These are phyloP conservation scores for Fusarium sp. DNA, from an alignment of 2,329 filamentous ascomycete genomes.

Conservation along the genomic window DNA sequence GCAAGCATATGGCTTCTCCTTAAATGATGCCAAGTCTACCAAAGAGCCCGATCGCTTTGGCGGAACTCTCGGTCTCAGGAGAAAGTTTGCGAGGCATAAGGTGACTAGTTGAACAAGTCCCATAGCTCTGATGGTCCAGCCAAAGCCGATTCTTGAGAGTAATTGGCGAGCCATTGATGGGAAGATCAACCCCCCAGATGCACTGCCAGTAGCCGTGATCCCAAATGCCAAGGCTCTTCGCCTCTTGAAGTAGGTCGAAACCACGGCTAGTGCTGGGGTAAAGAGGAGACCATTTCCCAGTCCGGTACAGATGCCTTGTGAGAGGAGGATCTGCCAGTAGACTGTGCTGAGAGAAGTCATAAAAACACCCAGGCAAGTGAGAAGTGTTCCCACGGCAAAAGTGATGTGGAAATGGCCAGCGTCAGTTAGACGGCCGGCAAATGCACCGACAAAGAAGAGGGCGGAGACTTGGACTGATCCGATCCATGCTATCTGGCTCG, in stretches of 20 bases:
- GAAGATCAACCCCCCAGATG: neutral
- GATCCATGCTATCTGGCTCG: neutral
- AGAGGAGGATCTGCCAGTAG: neutral
- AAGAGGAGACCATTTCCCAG: neutral
- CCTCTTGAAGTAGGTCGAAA: neutral
- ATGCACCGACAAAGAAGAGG: neutral
- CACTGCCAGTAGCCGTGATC: neutral
- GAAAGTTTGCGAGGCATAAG: neutral
- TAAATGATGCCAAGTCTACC: neutral
- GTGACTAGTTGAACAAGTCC: neutral
- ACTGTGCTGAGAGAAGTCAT: neutral
- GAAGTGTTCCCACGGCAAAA: neutral
- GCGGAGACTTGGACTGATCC: neutral
- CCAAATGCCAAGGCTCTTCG: neutral
- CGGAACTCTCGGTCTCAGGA: neutral
- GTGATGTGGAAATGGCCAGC: neutral
- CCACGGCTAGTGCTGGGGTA: neutral
- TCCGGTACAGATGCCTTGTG: neutral
- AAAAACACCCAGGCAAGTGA: neutral
- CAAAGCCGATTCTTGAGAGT: neutral
- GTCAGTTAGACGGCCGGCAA: neutral
- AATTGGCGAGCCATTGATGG: neutral
- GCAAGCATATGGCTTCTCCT: neutral
- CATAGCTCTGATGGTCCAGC: neutral
- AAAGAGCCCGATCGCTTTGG: neutral